Base-by-base conservation (phyloP, 495 filamentous ascomycete species). In the Xylaria nigripes region DNA sequence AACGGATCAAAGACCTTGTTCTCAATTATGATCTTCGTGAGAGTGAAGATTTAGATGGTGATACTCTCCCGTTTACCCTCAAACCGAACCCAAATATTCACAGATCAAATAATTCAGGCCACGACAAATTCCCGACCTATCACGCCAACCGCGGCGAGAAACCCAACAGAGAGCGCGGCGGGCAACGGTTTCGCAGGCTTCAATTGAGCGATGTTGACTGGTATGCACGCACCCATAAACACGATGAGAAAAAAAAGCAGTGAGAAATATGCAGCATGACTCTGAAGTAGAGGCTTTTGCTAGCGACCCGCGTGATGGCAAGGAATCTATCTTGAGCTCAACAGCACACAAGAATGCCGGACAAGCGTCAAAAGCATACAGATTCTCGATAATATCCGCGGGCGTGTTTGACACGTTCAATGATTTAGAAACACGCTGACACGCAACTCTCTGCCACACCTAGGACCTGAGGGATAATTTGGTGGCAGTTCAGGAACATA, bases 151-250 rank as follows among this genome's bases (percentile, higher is more conserved):
- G 77, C 49, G 64, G 77, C 44, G 89, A 96, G 51, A 89, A 83
- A 65, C 40, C 48, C 36, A 78, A 83, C 21, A 77, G 81, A 48
- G 86, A 83, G 60, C 84, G 90, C 32, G 76, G 78, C 58, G 83
- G 86, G 50, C 90, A 95, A 67, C 86, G 92, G 13, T 83, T 90
- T 32, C 81, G 92, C 62, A 95, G 95, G 68, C 76, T 98, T 52
- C 92, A 97, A 64, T 80, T 97, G 45, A 95, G 87, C 66, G 93
- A 97, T 67, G 88, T 98, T 67, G 92, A 98, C 68, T 98, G 93
- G 93, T 96, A 92, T 72, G 76, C 51, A 45, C 55, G 51, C 51
- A 59, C 69, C 61, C 61, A 60, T 12, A 45, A 57, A 55, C 45
- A 40, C 44, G 55, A 63, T 16, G 49, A 51, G 3, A 56, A 27